These are phyloP conservation scores for Hypsizygus marmoreus DNA, from an alignment of 768 basidiomycete species.

Conservation along the genomic window DNA sequence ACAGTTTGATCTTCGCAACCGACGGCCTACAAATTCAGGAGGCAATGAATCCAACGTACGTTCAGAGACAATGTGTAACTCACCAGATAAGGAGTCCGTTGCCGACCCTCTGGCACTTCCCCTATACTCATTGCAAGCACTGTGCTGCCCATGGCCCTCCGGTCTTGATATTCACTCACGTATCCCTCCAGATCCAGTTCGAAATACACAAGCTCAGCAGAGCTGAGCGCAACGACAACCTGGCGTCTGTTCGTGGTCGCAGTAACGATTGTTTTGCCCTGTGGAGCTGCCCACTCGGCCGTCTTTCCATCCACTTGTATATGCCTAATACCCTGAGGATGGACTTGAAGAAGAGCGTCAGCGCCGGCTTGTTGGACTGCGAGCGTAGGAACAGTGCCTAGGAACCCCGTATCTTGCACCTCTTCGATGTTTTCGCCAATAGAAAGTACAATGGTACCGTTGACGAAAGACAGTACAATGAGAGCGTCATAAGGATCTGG, in stretches of 20 bases:
- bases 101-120: slow-evolving; percentile 92
- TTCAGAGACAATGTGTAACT: slow-evolving; percentile 29
- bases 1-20: slow-evolving; percentile 99
- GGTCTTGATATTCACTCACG: slow-evolving; percentile 96
- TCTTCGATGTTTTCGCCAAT: slow-evolving; percentile 99
- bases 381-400: slow-evolving; percentile 93
- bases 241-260: slow-evolving; percentile 97
- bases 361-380: slow-evolving; percentile 97
- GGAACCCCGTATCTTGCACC: slow-evolving; percentile 98
- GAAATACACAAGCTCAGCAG: slow-evolving; percentile 98
- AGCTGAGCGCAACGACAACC: slow-evolving; percentile 92
- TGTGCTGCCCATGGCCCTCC: slow-evolving; percentile 96
- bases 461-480: slow-evolving; percentile 97
- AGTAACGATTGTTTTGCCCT: slow-evolving; percentile 84
- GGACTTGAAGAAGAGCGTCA: slow-evolving; percentile 93
- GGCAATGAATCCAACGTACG: slow-evolving; percentile 7
- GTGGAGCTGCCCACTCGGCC: slow-evolving; percentile 95
- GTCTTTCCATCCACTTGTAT: slow-evolving; percentile 89
- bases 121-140: slow-evolving; percentile 91
- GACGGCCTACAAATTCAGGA: slow-evolving; percentile 84
- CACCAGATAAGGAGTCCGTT: slow-evolving; percentile 91
- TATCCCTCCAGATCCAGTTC: slow-evolving; percentile 96
- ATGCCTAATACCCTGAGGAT: slow-evolving; percentile 95
- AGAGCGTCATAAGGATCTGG: slow-evolving; percentile 93
- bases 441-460: slow-evolving; percentile 93